Evolutionary conservation across 2,329 filamentous ascomycete genomes (phyloP).

Genomic region (Hymenoscyphus repandus): DNA sequence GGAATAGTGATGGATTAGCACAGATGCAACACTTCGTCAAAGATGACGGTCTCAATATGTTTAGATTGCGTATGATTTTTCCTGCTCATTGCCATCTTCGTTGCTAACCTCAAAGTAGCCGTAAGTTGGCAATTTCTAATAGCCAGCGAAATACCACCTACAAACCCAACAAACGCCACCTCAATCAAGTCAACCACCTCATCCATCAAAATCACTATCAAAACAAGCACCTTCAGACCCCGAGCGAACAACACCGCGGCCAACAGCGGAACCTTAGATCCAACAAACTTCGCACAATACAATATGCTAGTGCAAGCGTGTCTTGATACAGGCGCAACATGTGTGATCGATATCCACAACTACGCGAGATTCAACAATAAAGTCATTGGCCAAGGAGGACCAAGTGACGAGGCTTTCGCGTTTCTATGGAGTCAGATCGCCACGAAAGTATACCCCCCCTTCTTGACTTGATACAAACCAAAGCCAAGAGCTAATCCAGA

Average conservation of each 20-base stretch:
- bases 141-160: conserved; percentile 31
- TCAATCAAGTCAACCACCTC: background rate
- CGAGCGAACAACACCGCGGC: background rate
- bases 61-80: conserved; percentile 41
- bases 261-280: conserved; percentile 38
- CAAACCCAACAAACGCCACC: background rate
- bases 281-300: conserved; percentile 45
- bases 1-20: conserved; percentile 16
- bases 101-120: background rate
- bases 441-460: conserved; percentile 2
- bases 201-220: no score
- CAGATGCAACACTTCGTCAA: conserved; percentile 31
- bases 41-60: conserved; percentile 48
- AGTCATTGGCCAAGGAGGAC: conserved; percentile 62
- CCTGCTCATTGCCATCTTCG: background rate
- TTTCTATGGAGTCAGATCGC: conserved; percentile 10
- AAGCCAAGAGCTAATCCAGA: conserved; percentile 22
- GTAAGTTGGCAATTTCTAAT: conserved; percentile 53
- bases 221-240: no score
- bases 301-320: conserved; percentile 53
- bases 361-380: conserved; percentile 44
- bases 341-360: conserved; percentile 56
- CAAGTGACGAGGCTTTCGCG: conserved; percentile 50
- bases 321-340: conserved; percentile 49
- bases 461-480: conserved; percentile 46